These are phyloP conservation scores for Penicillium sp. DNA, from an alignment of 2,329 filamentous ascomycete species.

Conservation along the genomic window DNA sequence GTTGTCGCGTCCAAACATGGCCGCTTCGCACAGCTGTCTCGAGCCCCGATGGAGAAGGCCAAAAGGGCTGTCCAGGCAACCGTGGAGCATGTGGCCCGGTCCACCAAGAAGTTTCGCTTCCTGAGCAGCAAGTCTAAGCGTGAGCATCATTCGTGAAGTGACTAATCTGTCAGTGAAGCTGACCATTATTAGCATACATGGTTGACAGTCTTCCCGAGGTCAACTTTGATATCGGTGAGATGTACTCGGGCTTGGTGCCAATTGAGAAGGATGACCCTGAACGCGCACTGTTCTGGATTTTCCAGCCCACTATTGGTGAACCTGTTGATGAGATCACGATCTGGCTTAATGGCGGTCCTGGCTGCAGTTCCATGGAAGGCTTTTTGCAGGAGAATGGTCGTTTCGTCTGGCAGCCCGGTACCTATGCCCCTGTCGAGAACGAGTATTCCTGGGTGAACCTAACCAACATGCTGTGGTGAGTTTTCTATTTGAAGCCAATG, in stretches of 20 bases:
- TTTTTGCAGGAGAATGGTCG: constrained; percentile 77
- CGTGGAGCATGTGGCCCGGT: constrained; percentile 9
- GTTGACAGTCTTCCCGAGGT: constrained; percentile 69
- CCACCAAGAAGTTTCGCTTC: constrained; percentile 27
- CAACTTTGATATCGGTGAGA: constrained; percentile 63
- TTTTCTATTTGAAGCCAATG: not conserved
- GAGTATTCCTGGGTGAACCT: constrained; percentile 73
- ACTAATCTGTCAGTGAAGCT: not conserved
- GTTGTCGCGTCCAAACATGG: constrained; percentile 25
- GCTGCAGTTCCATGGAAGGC: constrained; percentile 63
- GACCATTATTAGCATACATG: constrained; percentile 52
- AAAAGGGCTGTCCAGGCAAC: constrained; percentile 17
- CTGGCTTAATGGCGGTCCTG: constrained; percentile 56
- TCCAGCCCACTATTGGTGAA: constrained; percentile 46
- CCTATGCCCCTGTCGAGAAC: constrained; percentile 63
- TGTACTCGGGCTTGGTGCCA: constrained; percentile 53
- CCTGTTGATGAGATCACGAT: constrained; percentile 46
- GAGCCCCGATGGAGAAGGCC: constrained; percentile 22
- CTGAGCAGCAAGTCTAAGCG: constrained; percentile 26
- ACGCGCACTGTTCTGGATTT: constrained; percentile 49
- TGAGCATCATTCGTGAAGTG: constrained; percentile 8
- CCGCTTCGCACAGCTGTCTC: constrained; percentile 25
- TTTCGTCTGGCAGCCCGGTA: constrained; percentile 70
- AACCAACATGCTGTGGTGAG: constrained; percentile 75
- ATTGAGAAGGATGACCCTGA: constrained; percentile 52